Conservation (phyloP, 2,329 filamentous ascomycete species). For the Ambrosiella beaveri region DNA sequence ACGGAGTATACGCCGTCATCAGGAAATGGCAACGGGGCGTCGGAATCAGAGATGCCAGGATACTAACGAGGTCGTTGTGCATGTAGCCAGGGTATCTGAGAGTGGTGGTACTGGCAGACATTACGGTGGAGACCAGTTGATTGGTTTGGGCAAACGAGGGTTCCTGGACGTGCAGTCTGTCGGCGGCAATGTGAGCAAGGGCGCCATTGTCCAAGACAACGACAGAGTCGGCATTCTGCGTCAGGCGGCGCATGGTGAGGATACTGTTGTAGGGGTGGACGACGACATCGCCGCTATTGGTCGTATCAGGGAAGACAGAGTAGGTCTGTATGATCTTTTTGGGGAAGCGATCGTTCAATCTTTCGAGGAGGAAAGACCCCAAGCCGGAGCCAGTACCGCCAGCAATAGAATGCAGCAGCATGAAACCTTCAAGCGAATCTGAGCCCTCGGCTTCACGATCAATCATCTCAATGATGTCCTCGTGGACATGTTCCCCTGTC, state of each 20-base stretch:
- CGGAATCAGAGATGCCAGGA: conserved; percentile 86
- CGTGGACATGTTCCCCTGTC: conserved; percentile 76
- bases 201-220: conserved; percentile 95
- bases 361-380: conserved; percentile 83
- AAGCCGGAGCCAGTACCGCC: conserved; percentile 93
- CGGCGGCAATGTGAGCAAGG: conserved; percentile 80
- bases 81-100: conserved; percentile 96
- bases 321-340: conserved; percentile 99
- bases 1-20: conserved; percentile 96
- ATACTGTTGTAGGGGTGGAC: conserved; percentile 98
- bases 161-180: conserved; percentile 84
- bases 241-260: conserved; percentile 74
- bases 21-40: conserved; percentile 96
- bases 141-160: conserved; percentile 96
- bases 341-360: conserved; percentile 90
- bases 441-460: conserved; percentile 96
- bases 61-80: conserved; percentile 98
- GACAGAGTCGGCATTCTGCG: conserved; percentile 92
- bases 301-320: conserved; percentile 91
- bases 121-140: conserved; percentile 89
- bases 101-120: conserved; percentile 95
- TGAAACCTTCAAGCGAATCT: conserved; percentile 95
- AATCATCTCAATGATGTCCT: conserved; percentile 99
- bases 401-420: conserved; percentile 96
- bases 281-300: conserved; percentile 73